Evolutionary conservation across 2,329 filamentous ascomycete species (phyloP).

Genomic region (Trichoderma simmonsii): DNA sequence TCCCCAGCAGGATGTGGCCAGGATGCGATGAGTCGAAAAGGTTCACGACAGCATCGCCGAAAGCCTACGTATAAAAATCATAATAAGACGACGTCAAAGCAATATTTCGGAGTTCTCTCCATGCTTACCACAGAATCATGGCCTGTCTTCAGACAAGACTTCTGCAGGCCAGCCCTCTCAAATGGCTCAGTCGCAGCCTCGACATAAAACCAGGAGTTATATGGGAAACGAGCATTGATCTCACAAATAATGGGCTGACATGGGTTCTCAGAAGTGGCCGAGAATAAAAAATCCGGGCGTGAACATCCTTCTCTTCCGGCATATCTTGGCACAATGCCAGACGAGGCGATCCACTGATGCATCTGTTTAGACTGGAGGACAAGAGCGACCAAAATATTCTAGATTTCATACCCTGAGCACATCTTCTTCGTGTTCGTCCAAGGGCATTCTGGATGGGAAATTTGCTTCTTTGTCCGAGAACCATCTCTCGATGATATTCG

Average conservation of each 20-base stretch:
- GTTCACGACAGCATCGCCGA: neutral
- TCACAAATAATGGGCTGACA: constrained; percentile 1
- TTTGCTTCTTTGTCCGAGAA: neutral
- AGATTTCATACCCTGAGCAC: neutral
- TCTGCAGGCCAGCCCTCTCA: neutral
- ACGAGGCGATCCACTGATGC: neutral
- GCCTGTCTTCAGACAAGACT: neutral
- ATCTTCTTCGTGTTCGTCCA: neutral
- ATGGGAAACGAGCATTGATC: constrained; percentile 6
- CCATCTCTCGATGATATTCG: constrained; percentile 9
- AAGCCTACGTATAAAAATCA: neutral
- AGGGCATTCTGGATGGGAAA: neutral
- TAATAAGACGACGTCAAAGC: neutral
- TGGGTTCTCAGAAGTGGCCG: neutral
- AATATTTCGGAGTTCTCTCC: neutral
- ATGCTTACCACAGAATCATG: neutral
- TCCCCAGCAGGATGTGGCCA: neutral
- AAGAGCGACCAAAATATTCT: neutral
- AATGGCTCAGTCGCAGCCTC: neutral
- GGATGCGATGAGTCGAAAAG: neutral
- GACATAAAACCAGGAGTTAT: neutral
- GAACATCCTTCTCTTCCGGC: neutral
- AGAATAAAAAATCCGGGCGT: constrained; percentile 8
- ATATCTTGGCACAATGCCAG: constrained; percentile 5
- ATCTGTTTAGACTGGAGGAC: neutral